A percentile compares a stretch with the other conserved stretches of the same genome.
These are phyloP conservation scores for Lactarius trivialis DNA, from an alignment of 768 basidiomycete genomes.

Conservation along the genomic window DNA sequence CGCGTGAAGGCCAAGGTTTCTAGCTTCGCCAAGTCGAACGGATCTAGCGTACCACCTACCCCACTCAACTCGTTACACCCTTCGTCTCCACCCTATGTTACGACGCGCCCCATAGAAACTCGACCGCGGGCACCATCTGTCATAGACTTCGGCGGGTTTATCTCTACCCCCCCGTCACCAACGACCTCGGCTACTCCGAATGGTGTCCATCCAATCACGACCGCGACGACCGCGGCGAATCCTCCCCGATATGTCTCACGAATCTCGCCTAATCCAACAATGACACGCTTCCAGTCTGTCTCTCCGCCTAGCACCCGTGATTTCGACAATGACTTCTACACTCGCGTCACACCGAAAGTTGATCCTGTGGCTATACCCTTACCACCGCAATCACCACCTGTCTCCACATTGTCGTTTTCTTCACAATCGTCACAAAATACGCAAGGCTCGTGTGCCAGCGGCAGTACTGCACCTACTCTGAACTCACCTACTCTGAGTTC, in stretches of 20 bases:
- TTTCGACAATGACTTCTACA: conserved; percentile 31
- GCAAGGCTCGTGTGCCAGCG: conserved; percentile 35
- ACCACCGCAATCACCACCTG: conserved; percentile 64
- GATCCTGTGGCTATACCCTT: conserved; percentile 55
- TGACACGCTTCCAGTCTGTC: conserved; percentile 20
- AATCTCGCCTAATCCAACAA: conserved; percentile 10
- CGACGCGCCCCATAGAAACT: conserved; percentile 18
- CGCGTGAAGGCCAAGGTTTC: conserved; percentile 61
- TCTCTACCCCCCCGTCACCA: conserved; percentile 21
- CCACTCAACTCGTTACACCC: conserved; percentile 4
- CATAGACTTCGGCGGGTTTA: conserved; percentile 28
- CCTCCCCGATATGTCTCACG: conserved; percentile 39
- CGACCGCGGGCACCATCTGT: conserved; percentile 29
- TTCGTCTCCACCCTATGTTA: conserved; percentile 17
- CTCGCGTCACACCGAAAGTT: conserved; percentile 34
- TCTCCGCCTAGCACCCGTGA: conserved; percentile 24
- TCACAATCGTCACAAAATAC: conserved; percentile 47
- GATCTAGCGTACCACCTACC: conserved; percentile 8
- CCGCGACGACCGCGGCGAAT: conserved; percentile 48
- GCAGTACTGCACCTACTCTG: conserved; percentile 36
- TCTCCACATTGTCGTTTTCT: conserved; percentile 68
- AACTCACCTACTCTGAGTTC: too few relatives aligned
- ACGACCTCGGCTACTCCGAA: conserved; percentile 12
- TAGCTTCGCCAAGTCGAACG: conserved; percentile 35
- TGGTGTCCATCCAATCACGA: conserved; percentile 47